Percentiles rank a stretch among this genome's conserved stretches.
phyloP scores from a whole-genome alignment of 176 grass and related monocot genomes.

The Tillandsia fasciculata region DNA sequence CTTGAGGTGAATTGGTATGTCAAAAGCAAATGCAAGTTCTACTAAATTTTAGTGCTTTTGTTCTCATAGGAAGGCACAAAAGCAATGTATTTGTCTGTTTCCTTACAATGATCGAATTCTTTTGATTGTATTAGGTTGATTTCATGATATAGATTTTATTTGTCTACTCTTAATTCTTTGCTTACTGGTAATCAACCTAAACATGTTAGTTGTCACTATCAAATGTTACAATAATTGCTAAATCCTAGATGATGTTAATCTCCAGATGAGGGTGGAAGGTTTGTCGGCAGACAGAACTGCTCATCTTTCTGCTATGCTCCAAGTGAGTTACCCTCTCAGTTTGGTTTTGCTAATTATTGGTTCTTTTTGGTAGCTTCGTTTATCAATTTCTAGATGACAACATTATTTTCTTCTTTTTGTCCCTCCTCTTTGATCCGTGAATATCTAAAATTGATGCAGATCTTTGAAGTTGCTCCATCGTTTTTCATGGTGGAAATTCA shows the following conservation, averaged over 20 bases:
- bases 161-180: neutral
- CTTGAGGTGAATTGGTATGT: too few relatives aligned
- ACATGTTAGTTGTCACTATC: neutral
- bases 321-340: conserved; percentile 51
- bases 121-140: neutral
- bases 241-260: conserved; percentile 2
- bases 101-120: neutral
- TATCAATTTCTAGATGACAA: neutral
- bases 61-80: too few relatives aligned
- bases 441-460: conserved; percentile 34
- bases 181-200: neutral
- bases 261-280: conserved; percentile 85
- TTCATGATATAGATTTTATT: neutral
- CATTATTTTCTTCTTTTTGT: neutral
- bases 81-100: too few relatives aligned
- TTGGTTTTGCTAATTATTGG: conserved; percentile 4
- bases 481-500: conserved; percentile 89
- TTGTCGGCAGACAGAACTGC: conserved; percentile 53
- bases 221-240: neutral
- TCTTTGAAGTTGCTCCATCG: conserved; percentile 90
- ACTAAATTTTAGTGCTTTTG: too few relatives aligned
- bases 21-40: too few relatives aligned
- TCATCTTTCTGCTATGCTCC: conserved; percentile 80
- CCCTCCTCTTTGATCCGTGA: neutral
- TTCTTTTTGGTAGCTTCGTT: neutral